Evolutionary conservation across 371 early-diverging fungal species (phyloP).

Genomic region (Syncephalastrum contaminatum): DNA sequence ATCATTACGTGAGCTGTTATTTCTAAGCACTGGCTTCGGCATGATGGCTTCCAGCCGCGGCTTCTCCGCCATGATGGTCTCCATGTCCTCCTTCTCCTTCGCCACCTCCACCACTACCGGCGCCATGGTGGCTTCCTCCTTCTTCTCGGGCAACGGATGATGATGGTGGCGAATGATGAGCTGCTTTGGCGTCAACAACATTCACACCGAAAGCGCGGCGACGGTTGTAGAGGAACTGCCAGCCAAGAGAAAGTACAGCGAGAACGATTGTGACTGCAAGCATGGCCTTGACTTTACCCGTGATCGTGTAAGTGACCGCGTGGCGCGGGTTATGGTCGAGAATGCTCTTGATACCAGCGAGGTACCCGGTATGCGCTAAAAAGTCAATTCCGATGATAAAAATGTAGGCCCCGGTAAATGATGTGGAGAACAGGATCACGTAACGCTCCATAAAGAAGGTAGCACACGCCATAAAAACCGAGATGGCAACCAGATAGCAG

Average conservation of each 20-base stretch:
- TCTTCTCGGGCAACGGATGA: constrained; percentile 3
- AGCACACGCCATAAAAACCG: constrained; percentile 13
- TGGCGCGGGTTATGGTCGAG: constrained; percentile 19
- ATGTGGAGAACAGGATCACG: constrained; percentile 17
- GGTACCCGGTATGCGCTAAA: constrained; percentile 18
- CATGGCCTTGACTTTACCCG: constrained; percentile 17
- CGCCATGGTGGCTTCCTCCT: background rate
- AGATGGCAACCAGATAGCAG: constrained; percentile 20
- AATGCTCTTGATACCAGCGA: constrained; percentile 18
- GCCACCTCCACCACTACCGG: no score
- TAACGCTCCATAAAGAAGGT: constrained; percentile 22
- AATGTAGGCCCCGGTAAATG: constrained; percentile 21
- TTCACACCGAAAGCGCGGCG: constrained; percentile 23
- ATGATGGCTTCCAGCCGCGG: no score
- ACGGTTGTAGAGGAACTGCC: constrained; percentile 25
- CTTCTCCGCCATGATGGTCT: no score
- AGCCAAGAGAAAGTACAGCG: constrained; percentile 23
- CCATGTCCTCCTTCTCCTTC: no score
- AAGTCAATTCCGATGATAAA: constrained; percentile 23
- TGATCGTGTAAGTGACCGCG: constrained; percentile 12
- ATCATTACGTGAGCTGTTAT: no score
- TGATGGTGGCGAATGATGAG: constrained; percentile 1
- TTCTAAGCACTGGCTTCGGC: no score
- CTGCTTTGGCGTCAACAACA: constrained; percentile 1
- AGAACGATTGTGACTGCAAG: constrained; percentile 24